Conservation (phyloP, 192 early-diverging fungal species). For the Chytriomyces confervae region DNA sequence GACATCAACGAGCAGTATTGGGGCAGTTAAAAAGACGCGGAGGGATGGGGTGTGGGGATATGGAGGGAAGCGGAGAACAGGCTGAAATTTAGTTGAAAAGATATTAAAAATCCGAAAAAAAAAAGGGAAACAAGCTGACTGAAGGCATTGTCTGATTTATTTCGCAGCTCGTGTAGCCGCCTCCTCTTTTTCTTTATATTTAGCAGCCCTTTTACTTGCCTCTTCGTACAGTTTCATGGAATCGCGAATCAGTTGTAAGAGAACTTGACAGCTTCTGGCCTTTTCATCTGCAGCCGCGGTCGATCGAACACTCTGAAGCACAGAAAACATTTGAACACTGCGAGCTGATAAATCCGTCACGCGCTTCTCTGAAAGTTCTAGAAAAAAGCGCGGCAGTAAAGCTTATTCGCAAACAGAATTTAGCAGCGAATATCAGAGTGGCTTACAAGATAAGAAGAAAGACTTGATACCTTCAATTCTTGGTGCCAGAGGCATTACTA, state of each 20-base stretch:
- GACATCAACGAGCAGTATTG: too few relatives aligned
- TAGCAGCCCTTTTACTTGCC: background rate
- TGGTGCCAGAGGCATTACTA: constrained; percentile 66
- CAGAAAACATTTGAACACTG: constrained; percentile 23
- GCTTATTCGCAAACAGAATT: background rate
- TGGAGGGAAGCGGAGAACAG: background rate
- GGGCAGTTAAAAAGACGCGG: background rate
- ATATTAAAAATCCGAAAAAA: background rate
- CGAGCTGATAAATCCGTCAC: constrained; percentile 12
- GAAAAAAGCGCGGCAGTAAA: constrained; percentile 13
- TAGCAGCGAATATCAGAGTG: background rate
- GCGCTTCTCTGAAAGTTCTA: constrained; percentile 11
- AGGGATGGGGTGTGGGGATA: constrained; percentile 16
- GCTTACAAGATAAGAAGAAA: background rate
- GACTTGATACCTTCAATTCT: constrained; percentile 64
- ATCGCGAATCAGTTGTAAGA: constrained; percentile 20
- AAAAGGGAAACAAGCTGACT: background rate
- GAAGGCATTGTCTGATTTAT: background rate
- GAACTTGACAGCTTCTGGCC: constrained; percentile 17
- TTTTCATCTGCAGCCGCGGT: constrained; percentile 14
- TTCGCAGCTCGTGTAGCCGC: background rate
- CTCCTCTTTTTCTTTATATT: constrained; percentile 7
- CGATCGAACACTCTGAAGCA: constrained; percentile 23
- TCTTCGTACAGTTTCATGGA: constrained; percentile 12
- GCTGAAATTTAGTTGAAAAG: background rate